These are phyloP conservation scores for Oryza meridionalis DNA, from an alignment of 176 grass and related monocot genomes.

Conservation along the genomic window DNA sequence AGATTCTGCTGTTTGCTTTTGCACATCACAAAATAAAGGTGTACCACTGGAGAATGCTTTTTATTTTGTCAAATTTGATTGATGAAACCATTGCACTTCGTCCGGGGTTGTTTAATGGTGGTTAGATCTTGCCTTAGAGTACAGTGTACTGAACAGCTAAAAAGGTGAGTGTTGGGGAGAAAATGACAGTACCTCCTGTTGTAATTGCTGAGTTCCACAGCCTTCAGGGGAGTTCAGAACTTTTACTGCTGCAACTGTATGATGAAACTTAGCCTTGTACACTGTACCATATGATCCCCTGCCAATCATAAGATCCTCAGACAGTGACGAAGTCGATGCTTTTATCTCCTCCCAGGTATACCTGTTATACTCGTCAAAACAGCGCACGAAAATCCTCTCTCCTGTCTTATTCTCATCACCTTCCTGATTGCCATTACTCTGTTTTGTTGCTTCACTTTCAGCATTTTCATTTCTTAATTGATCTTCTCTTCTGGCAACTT, in stretches of 20 bases:
- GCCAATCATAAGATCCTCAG: conserved; percentile 63
- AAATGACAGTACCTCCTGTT: conserved; percentile 72
- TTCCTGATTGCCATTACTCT: conserved; percentile 19
- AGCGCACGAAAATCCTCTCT: neutral
- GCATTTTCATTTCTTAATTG: neutral
- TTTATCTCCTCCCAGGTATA: conserved; percentile 89
- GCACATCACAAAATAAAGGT: neutral
- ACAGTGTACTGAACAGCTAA: neutral
- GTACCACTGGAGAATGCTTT: neutral
- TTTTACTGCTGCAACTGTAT: conserved; percentile 83
- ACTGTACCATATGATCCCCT: conserved; percentile 84
- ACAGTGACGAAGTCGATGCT: conserved; percentile 72
- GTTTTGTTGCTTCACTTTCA: conserved; percentile 34
- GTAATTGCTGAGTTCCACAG: conserved; percentile 66
- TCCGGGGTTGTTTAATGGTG: neutral
- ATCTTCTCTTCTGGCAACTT: conserved; percentile 31
- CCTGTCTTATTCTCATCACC: conserved; percentile 32
- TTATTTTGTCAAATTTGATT: neutral
- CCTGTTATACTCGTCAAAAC: conserved; percentile 45
- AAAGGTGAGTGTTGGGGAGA: neutral
- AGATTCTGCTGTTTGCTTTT: neutral
- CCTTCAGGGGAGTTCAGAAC: conserved; percentile 72
- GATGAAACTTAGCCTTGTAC: conserved; percentile 80
- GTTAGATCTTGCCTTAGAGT: neutral
- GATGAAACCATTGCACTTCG: neutral